These are phyloP conservation scores for Dillenia suffruticosa DNA, from an alignment of 164 flowering plant species.

Conservation along the genomic window DNA sequence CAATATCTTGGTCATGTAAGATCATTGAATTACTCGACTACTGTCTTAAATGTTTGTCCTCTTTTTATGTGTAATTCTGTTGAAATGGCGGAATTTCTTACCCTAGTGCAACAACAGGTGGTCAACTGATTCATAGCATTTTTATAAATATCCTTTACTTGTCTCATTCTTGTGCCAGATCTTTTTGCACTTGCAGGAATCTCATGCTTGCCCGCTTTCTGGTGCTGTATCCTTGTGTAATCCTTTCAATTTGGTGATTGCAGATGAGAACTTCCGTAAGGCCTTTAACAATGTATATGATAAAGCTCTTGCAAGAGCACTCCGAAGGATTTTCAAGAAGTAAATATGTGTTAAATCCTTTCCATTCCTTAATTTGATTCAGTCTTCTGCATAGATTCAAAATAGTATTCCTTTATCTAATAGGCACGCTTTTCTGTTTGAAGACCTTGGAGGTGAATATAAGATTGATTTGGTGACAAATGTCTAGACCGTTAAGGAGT, in stretches of 20 bases:
- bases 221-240: slow-evolving; percentile 94
- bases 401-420: slow-evolving; percentile 8
- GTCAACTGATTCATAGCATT: too few relatives aligned
- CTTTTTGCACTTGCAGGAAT: slow-evolving; percentile 55
- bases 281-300: slow-evolving; percentile 90
- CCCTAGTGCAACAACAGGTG: too few relatives aligned
- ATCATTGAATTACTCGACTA: not conserved
- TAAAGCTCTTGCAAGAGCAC: slow-evolving; percentile 64
- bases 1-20: slow-evolving; percentile 86
- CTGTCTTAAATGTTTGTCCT: not conserved
- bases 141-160: not conserved
- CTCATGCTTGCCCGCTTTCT: slow-evolving; percentile 63
- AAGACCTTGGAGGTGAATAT: slow-evolving; percentile 74
- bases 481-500: slow-evolving; percentile 77
- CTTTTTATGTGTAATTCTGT: too few relatives aligned
- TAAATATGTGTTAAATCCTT: slow-evolving; percentile 19
- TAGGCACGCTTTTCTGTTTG: slow-evolving; percentile 82
- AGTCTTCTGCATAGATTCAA: not conserved
- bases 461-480: slow-evolving; percentile 63
- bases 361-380: not conserved
- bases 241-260: slow-evolving; percentile 87
- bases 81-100: too few relatives aligned
- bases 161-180: not conserved
- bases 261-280: slow-evolving; percentile 83
- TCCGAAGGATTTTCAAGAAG: slow-evolving; percentile 76